These are phyloP conservation scores for Aspergillus taichungensis DNA, from an alignment of 495 filamentous ascomycete species.

Conservation along the genomic window DNA sequence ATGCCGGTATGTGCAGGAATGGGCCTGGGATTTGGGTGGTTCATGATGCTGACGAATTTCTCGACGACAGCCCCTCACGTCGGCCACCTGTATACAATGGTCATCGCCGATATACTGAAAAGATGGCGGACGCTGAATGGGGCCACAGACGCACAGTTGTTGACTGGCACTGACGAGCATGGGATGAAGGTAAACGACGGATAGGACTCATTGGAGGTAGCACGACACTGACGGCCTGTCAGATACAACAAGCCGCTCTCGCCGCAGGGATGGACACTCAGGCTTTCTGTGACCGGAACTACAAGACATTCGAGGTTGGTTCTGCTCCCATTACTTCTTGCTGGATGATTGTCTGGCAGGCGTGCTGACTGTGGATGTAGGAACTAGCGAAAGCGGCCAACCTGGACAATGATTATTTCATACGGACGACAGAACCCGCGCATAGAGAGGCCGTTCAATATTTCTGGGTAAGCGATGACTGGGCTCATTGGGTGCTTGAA, in stretches of 20 bases:
- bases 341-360: background rate
- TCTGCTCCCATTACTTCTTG: background rate
- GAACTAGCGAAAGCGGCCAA: slow-evolving; percentile 58
- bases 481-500: background rate
- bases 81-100: slow-evolving; percentile 88
- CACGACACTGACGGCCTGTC: slow-evolving; percentile 10
- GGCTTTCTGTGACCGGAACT: slow-evolving; percentile 52
- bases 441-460: slow-evolving; percentile 84
- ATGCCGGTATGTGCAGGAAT: slow-evolving; percentile 56
- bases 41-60: slow-evolving; percentile 11
- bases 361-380: slow-evolving; percentile 16
- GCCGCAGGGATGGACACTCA: slow-evolving; percentile 53
- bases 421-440: slow-evolving; percentile 76
- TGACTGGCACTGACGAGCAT: slow-evolving; percentile 96
- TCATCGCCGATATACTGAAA: slow-evolving; percentile 85
- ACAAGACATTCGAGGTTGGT: slow-evolving; percentile 36
- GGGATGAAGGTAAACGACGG: slow-evolving; percentile 64
- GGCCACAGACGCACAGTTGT: slow-evolving; percentile 54
- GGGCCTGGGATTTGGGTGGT: background rate
- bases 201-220: background rate
- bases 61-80: slow-evolving; percentile 71
- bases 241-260: slow-evolving; percentile 77
- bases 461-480: slow-evolving; percentile 59
- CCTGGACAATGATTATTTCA: slow-evolving; percentile 73
- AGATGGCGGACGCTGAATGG: slow-evolving; percentile 80